These are phyloP conservation scores for Solanum piurae DNA, from an alignment of 257 asterid genomes.

Conservation along the genomic window DNA sequence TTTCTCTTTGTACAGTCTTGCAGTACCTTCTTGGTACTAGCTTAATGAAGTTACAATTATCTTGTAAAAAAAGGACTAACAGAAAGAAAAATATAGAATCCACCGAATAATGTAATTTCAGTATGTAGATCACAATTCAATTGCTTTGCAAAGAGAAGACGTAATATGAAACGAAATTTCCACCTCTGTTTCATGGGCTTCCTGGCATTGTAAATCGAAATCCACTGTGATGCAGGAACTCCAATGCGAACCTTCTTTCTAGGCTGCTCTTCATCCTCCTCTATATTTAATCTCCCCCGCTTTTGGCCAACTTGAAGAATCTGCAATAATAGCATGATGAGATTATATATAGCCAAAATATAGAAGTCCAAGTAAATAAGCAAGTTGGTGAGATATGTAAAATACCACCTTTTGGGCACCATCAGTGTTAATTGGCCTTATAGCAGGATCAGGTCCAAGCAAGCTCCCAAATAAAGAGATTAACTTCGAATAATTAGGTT, in stretches of 20 bases:
- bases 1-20: neutral
- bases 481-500: slow-evolving; percentile 34
- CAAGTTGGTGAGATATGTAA: neutral
- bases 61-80: neutral
- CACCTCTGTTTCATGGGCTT: slow-evolving; percentile 43
- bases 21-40: neutral
- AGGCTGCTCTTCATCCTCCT: slow-evolving; percentile 25
- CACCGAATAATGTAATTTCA: neutral
- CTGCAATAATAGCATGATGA: neutral
- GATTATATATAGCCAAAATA: neutral
- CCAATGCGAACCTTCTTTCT: slow-evolving; percentile 36
- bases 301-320: slow-evolving; percentile 30
- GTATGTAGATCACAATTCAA: neutral
- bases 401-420: slow-evolving; percentile 34
- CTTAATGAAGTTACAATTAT: neutral
- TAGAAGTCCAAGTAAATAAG: neutral
- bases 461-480: slow-evolving; percentile 32
- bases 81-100: neutral
- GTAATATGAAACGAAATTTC: neutral
- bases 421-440: slow-evolving; percentile 33
- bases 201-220: slow-evolving; percentile 36
- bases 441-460: slow-evolving; percentile 32
- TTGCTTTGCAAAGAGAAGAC: neutral
- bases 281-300: slow-evolving; percentile 26
- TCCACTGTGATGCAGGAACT: slow-evolving; percentile 36